phyloP scores from a whole-genome alignment of 768 basidiomycete genomes.

The Mycena latifolia region DNA sequence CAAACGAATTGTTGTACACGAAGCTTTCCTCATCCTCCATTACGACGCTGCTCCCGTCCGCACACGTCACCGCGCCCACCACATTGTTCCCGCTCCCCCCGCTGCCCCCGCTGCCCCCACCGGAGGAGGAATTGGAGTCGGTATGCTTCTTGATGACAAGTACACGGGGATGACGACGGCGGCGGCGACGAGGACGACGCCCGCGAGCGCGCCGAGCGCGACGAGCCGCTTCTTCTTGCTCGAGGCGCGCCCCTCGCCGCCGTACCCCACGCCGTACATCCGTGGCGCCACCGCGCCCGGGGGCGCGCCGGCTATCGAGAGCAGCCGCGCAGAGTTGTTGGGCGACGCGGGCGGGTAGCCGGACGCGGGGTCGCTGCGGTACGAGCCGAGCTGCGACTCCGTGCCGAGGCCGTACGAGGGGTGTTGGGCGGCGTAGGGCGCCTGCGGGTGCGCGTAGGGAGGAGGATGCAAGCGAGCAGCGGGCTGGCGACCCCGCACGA shows the following conservation, averaged over 20 bases:
- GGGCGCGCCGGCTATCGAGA: not conserved
- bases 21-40: constrained; percentile 8
- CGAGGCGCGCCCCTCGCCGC: not conserved
- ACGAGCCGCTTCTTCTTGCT: not conserved
- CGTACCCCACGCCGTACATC: too few species aligned
- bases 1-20: constrained; percentile 17
- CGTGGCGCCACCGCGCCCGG: not conserved
- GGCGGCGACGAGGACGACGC: not conserved
- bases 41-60: constrained; percentile 20
- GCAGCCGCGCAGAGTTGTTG: not conserved
- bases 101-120: not conserved
- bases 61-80: constrained; percentile 1
- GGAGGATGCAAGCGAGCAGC: too few species aligned
- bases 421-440: too few species aligned
- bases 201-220: not conserved
- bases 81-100: not conserved
- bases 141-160: constrained; percentile 10
- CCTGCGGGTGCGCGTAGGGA: too few species aligned
- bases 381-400: too few species aligned
- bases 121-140: not conserved
- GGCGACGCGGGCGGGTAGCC: not conserved
- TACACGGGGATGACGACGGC: constrained; percentile 8
- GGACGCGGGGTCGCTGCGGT: too few species aligned
- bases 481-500: too few species aligned
- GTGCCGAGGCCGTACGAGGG: too few species aligned